Evolutionary conservation across 306 rosid species (phyloP), one percentile per base, ranked within the genome.

Genomic region (Fragaria iinumae): DNA sequence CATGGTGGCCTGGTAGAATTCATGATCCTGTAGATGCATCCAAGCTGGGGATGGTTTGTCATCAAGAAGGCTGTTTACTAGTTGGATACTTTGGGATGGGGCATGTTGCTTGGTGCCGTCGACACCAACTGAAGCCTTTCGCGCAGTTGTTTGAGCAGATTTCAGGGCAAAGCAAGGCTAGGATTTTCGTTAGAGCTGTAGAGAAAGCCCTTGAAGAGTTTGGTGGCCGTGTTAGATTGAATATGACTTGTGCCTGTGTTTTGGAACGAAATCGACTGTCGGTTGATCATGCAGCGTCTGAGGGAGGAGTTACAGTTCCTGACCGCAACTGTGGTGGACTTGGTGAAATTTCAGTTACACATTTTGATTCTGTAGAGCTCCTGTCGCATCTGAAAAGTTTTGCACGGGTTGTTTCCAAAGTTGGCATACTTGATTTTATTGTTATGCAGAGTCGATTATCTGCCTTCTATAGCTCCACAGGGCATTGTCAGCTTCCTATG

Each of bases 1-100:
- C 87, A 27, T 88, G 91, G 91, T 88, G 91, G 91, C 89, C 91
- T 0, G 91, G 87, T 77, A 83, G 77, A 76, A 71, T 88, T 69
- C 56, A 75, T 59, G 65, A 80, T 67, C 87, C 88, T 23, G 73
- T n/a, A 6, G 77, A 81, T 69, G 87, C 79, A 13, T 60, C 80
- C 0, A 57, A 59, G 55, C 47, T 48, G 44, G 79, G 68, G 41
- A 73, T 63, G 25, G 73, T 49, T 36, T 36, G 41, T 71, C 79
- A 71, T 47, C 76, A 17, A 56, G 78, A 69, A 25, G 76, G 45
- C 18, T 41, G 74, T 68, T 29, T 80, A 20, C 79, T 81, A 14
- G 86, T 85, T 43, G 80, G 82, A 6, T 85, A 85, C 75, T 83
- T 80, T 59, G 86, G 87, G 77, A 81, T 75, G 79, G 67, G 67